These are phyloP conservation scores for Globisporangium abappressorium DNA, from an alignment of 352 stramenopile species.

Conservation along the genomic window DNA sequence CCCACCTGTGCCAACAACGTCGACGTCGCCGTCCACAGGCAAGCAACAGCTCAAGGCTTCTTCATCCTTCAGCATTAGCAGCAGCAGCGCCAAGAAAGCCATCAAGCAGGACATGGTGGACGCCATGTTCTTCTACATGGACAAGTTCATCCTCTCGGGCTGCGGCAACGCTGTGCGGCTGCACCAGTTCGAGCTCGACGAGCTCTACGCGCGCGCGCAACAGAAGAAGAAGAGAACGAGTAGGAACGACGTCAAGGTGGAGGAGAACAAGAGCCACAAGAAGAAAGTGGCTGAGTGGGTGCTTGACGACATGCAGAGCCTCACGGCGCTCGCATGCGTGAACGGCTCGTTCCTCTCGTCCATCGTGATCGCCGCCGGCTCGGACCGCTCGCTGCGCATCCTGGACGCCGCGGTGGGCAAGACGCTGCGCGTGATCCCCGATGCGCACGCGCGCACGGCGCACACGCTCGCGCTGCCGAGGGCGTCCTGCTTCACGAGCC, in stretches of 20 bases:
- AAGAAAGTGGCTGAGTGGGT: conserved; percentile 61
- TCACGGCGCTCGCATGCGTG: conserved; percentile 69
- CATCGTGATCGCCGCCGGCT: conserved; percentile 66
- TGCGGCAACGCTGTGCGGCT: conserved; percentile 61
- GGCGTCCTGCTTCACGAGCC: conserved; percentile 64
- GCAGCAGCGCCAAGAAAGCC: conserved; percentile 46
- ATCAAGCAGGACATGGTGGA: conserved; percentile 59
- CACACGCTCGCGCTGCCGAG: conserved; percentile 68
- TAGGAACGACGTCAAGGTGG: conserved; percentile 30
- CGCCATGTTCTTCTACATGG: conserved; percentile 85
- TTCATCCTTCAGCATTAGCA: conserved; percentile 17
- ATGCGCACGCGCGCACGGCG: conserved; percentile 55
- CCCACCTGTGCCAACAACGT: conserved; percentile 25
- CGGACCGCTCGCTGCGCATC: conserved; percentile 71
- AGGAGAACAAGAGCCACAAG: conserved; percentile 66
- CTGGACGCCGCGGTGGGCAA: conserved; percentile 65
- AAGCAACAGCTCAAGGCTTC: conserved; percentile 15
- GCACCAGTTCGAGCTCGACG: conserved; percentile 75
- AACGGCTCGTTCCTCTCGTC: conserved; percentile 83
- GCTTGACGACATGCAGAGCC: conserved; percentile 58
- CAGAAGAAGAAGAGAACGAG: conserved; percentile 34
- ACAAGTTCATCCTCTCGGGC: conserved; percentile 81
- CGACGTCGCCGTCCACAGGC: conserved; percentile 26
- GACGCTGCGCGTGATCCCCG: conserved; percentile 53
- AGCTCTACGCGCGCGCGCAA: conserved; percentile 39